phyloP scores from a whole-genome alignment of 1,139 yeast genomes.

The Zygosaccharomyces pseudobailii region DNA sequence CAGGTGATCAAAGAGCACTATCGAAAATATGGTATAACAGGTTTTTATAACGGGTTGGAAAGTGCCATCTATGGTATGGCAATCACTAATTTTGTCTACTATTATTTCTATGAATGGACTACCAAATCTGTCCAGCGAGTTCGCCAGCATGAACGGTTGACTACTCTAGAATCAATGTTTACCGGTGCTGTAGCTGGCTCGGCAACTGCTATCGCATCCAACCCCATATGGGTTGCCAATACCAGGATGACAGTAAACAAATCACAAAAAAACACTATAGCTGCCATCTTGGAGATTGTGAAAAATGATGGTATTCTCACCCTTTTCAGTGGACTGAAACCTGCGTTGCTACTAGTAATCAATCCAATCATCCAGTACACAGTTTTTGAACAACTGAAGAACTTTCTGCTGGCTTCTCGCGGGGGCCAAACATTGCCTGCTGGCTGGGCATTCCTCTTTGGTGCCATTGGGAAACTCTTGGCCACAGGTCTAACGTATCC shows the following conservation, averaged over 20 bases:
- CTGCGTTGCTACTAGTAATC: slow-evolving; percentile 77
- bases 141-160: slow-evolving; percentile 38
- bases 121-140: slow-evolving; percentile 12
- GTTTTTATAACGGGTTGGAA: slow-evolving; percentile 80
- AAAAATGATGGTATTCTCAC: slow-evolving; percentile 67
- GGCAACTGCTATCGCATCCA: slow-evolving; percentile 74
- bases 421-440: slow-evolving; percentile 46
- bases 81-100: slow-evolving; percentile 80
- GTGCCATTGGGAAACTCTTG: slow-evolving; percentile 82
- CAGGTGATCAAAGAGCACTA: slow-evolving; percentile 43
- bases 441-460: slow-evolving; percentile 73
- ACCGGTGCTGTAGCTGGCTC: slow-evolving; percentile 89
- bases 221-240: slow-evolving; percentile 95
- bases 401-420: slow-evolving; percentile 41
- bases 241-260: slow-evolving; percentile 70
- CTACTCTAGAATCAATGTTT: slow-evolving; percentile 66
- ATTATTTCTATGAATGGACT: slow-evolving; percentile 70
- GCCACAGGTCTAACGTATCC: slow-evolving; percentile 90
- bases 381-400: slow-evolving; percentile 80
- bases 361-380: slow-evolving; percentile 94
- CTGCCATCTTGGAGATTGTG: slow-evolving; percentile 56
- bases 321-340: slow-evolving; percentile 78
- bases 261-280: slow-evolving; percentile 44
- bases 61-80: slow-evolving; percentile 85
- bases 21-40: slow-evolving; percentile 59